Evolutionary conservation across 202 grass and related monocot species (phyloP).

Genomic region (Brachypodium distachyon): DNA sequence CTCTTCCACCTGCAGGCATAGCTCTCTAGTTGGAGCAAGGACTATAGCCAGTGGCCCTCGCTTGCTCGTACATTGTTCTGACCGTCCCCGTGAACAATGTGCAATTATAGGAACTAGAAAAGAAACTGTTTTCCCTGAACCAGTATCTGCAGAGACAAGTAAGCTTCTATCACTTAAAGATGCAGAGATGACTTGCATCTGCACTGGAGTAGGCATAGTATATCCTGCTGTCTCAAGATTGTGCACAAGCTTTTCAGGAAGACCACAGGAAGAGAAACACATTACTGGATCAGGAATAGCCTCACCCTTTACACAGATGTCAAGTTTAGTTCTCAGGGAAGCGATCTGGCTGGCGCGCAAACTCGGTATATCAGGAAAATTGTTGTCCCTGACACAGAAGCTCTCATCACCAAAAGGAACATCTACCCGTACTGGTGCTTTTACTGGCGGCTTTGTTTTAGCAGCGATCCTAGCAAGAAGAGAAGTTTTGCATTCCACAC

Average conservation of each 20-base stretch:
- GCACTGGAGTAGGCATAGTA: slow-evolving; percentile 68
- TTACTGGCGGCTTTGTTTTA: slow-evolving; percentile 23
- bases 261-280: slow-evolving; percentile 77
- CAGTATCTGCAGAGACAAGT: slow-evolving; percentile 73
- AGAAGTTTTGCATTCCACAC: slow-evolving; percentile 51
- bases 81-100: slow-evolving; percentile 26
- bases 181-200: slow-evolving; percentile 90
- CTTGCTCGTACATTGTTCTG: slow-evolving; percentile 12
- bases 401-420: slow-evolving; percentile 62
- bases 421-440: slow-evolving; percentile 35
- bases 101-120: slow-evolving; percentile 86
- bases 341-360: slow-evolving; percentile 32
- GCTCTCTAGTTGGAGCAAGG: slow-evolving; percentile 82
- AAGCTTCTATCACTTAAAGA: slow-evolving; percentile 62
- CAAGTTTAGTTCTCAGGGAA: slow-evolving; percentile 74
- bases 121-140: slow-evolving; percentile 70
- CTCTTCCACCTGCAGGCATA: slow-evolving; percentile 86
- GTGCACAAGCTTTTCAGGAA: slow-evolving; percentile 61
- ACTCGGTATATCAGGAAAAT: slow-evolving; percentile 24
- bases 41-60: slow-evolving; percentile 57
- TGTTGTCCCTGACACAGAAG: slow-evolving; percentile 54
- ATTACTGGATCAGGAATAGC: slow-evolving; percentile 52
- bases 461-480: slow-evolving; percentile 46
- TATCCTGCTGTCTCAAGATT: slow-evolving; percentile 80
- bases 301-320: slow-evolving; percentile 54